phyloP scores from a whole-genome alignment of 306 rosid species.

The Begonia peltatifolia region DNA sequence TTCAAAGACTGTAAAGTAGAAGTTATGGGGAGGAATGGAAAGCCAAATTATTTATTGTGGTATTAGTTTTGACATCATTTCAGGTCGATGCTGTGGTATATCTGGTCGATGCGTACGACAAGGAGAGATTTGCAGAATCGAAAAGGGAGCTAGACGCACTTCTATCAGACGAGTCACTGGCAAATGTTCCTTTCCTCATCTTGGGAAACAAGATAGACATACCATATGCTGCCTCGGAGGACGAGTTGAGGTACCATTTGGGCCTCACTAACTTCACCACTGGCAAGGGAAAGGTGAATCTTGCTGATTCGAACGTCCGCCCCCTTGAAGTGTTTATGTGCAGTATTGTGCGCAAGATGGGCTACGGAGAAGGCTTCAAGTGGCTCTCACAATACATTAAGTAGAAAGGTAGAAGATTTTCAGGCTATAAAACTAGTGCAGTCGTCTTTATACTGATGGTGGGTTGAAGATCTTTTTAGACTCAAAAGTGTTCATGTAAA shows the following conservation, averaged over 20 bases:
- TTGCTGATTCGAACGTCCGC: conserved; percentile 21
- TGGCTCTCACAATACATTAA: conserved; percentile 21
- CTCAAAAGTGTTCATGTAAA: no score
- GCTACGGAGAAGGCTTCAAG: conserved; percentile 22
- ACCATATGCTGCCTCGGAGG: conserved; percentile 32
- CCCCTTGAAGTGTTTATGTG: conserved; percentile 23
- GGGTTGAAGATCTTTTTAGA: no score
- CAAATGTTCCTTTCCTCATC: conserved; percentile 27
- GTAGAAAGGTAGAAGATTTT: not conserved
- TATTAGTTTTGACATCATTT: no score
- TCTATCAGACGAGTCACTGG: conserved; percentile 20
- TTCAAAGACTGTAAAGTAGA: no score
- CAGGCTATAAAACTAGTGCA: no score
- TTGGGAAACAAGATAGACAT: conserved; percentile 36
- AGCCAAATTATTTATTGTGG: no score
- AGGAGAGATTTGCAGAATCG: conserved; percentile 20
- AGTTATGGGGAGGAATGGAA: no score
- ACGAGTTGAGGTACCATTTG: conserved; percentile 24
- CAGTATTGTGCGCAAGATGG: conserved; percentile 24
- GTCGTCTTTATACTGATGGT: no score
- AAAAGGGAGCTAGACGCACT: conserved; percentile 4
- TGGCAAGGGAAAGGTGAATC: conserved; percentile 28
- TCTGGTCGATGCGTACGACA: conserved; percentile 23
- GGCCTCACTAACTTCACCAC: conserved; percentile 35
- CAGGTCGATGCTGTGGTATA: conserved; percentile 27